phyloP scores from a whole-genome alignment of 345 rosid species.

The Camelina laxa region DNA sequence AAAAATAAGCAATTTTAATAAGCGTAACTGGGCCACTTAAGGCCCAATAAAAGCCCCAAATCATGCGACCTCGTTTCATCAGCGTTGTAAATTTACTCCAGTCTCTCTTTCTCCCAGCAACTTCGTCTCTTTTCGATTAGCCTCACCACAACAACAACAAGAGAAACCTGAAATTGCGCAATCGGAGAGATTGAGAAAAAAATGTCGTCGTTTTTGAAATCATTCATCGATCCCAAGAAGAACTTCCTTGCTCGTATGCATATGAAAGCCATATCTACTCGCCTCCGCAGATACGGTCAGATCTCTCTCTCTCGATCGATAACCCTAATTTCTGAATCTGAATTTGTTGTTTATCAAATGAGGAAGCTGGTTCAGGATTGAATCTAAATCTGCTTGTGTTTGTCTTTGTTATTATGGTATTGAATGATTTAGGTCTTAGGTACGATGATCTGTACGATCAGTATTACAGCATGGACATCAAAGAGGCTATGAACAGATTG shows the following conservation, averaged over 20 bases:
- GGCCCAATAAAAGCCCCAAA: background rate
- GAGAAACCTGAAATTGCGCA: background rate
- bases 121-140: background rate
- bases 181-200: background rate
- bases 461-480: conserved; percentile 75
- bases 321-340: conserved; percentile 38
- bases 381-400: background rate
- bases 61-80: conserved; percentile 1
- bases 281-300: conserved; percentile 47
- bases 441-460: conserved; percentile 94
- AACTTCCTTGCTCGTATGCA: conserved; percentile 49
- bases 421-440: conserved; percentile 63
- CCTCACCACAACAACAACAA: background rate
- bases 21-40: background rate
- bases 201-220: conserved; percentile 39
- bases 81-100: too few relatives aligned
- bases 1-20: background rate
- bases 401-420: background rate
- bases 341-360: conserved; percentile 11
- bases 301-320: conserved; percentile 27
- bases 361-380: background rate
- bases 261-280: conserved; percentile 38
- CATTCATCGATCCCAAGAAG: conserved; percentile 47
- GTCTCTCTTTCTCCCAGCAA: background rate
- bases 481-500: conserved; percentile 86